Evolutionary conservation across 805 yeast species (phyloP), one percentile per base, ranked within the genome.

Genomic region (Suhomyces sp.): DNA sequence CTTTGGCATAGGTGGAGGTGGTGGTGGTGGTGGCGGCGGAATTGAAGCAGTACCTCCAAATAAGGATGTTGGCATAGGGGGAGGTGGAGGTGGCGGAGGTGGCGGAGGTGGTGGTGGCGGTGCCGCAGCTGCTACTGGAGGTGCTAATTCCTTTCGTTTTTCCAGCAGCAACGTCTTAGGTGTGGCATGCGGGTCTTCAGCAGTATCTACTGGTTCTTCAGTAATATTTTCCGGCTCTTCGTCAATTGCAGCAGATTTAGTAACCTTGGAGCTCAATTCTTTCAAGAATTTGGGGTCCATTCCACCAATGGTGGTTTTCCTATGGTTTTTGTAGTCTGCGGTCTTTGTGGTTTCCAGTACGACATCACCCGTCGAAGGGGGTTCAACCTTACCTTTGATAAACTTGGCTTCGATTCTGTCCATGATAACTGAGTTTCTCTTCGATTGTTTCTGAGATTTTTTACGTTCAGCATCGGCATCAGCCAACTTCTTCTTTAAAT

Each of bases 231-330:
- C 59, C 54, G 49, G 59, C 43, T 29, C 39, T 12, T 41, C 49
- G 12, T 47, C 49, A 40, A 76, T 73, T 1, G 81, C 61, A 3
- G 71, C 72, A 3, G 72, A 61, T 51, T 69, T 78, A 6, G 66
- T 69, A 10, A 83, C 85, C 57, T 79, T 81, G 3, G 75, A 64
- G 20, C 77, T 71, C 56, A 84, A 68, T 60, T 84, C 88, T 45
- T 75, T 71, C 57, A 84, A 68, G 60, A 83, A 82, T 25, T 76
- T 65, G 10, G 84, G 81, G 52, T 76, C 68, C 72, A 77, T 71
- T 2, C 66, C 67, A 20, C 70, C 71, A 48, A 76, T 67, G 0
- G 73, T 67, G 5, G 71, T 63, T 48, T 65, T 60, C 46, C 75
- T 60, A 53, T 71, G 61, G 15, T 50, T 54, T 53, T 65, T 67